Conservation (phyloP, 805 yeast genomes). For the Clavispora phyllophila region DNA sequence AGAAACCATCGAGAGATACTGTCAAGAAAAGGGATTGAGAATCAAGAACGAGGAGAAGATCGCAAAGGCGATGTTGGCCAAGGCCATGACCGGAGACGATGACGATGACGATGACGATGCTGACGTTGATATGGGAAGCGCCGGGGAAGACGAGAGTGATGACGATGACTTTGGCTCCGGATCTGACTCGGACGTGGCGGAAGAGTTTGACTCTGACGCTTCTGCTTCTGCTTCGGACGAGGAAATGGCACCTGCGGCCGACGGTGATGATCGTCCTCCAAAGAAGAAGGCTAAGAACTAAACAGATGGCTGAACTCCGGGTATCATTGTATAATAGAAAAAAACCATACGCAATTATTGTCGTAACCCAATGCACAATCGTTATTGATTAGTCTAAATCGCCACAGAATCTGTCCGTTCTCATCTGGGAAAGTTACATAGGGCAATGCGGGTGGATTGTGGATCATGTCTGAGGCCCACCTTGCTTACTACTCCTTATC, state of each 20-base stretch:
- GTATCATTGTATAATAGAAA: not conserved
- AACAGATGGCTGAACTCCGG: not conserved
- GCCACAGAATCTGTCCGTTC: no score
- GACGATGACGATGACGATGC: constrained; percentile 47
- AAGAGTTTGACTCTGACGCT: constrained; percentile 76
- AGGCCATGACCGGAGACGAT: constrained; percentile 61
- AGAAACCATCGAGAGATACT: constrained; percentile 65
- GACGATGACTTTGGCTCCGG: constrained; percentile 81
- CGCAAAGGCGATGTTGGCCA: constrained; percentile 74
- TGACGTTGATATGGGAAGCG: constrained; percentile 60
- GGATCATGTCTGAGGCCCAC: no score
- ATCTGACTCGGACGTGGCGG: constrained; percentile 69
- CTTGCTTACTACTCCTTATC: no score
- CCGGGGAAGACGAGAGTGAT: constrained; percentile 70
- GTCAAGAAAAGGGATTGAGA: constrained; percentile 69
- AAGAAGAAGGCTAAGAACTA: constrained; percentile 24
- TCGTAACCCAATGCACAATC: not conserved
- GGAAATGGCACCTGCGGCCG: constrained; percentile 16
- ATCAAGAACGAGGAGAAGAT: constrained; percentile 87
- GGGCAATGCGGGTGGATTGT: no score
- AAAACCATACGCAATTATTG: not conserved
- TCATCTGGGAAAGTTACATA: not conserved
- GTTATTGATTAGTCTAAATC: not conserved
- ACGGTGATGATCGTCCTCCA: constrained; percentile 27
- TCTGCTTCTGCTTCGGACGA: constrained; percentile 25